Evolutionary conservation across 495 filamentous ascomycete species (phyloP), one percentile per base, ranked within the genome.

Genomic region (Margaritispora aquatica): DNA sequence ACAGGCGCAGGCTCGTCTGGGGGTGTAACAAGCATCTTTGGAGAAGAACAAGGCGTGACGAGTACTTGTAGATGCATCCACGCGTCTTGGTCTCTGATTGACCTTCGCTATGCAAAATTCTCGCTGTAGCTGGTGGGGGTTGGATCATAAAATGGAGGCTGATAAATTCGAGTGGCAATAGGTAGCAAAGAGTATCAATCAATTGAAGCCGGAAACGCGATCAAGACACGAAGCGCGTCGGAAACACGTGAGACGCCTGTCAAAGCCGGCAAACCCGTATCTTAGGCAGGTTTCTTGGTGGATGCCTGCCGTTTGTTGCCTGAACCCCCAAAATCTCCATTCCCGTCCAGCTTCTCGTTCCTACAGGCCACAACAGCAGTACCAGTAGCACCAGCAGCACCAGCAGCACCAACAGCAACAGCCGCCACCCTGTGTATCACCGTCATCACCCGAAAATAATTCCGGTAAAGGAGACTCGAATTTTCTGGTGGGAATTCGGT

Each of bases 21-120:
- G 9, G 64, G 58, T 53, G 64, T 59, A 38, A 63, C 57, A 51
- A 67, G 63, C 54, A 61, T 65, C 26, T 34, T 57, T 46, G 10
- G 9, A 22, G 24, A 38, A 17, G 4, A 53, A 13, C 27, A 20
- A n/a, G 38, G 17, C 2, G 17, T 44, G 19, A 10, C 17, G 7
- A 44, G 38, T 44, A 44, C 38, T 44, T n/a, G 7, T 7, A 34
- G 29, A 5, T 34, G 5, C 29, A 34, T 44, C 2, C 38, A 44
- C 38, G 38, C 38, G 15, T 17, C 15, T 3, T 2, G 11, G 19
- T n/a, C 7, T 3, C 17, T 17, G 19, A 44, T 10, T 3, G 17
- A 44, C 15, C 38, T 44, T 17, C n/a, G n/a, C n/a, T n/a, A n/a
- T n/a, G n/a, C n/a, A n/a, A n/a, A 10, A n/a, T 10, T 8, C 2